A percentile compares a stretch with the other conserved stretches of the same genome.
Evolutionary conservation across 345 rosid genomes (phyloP).

Genomic region (Linum trigynum): DNA sequence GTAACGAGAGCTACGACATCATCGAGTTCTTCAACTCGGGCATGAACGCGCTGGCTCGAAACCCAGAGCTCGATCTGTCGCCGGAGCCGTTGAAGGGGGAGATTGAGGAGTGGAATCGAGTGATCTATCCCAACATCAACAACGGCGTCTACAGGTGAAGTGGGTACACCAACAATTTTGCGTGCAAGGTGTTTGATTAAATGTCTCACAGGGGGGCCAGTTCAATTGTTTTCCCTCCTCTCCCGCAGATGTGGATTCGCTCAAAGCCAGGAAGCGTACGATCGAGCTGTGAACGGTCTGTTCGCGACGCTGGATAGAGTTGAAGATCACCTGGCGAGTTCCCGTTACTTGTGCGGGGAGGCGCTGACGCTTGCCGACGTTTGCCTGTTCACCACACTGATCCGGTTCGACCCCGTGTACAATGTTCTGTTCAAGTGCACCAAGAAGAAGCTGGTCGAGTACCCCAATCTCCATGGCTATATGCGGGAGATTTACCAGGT

Average conservation of each 20-base stretch:
- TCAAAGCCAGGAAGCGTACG: slow-evolving; percentile 78
- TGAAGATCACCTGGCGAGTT: slow-evolving; percentile 44
- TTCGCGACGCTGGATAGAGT: slow-evolving; percentile 51
- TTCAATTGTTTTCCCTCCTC: background rate
- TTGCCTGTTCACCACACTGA: slow-evolving; percentile 73
- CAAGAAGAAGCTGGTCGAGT: slow-evolving; percentile 68
- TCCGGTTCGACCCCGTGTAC: slow-evolving; percentile 72
- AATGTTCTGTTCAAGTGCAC: slow-evolving; percentile 77
- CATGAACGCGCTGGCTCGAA: slow-evolving; percentile 35
- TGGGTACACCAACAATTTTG: background rate
- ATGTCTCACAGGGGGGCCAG: slow-evolving; percentile 34
- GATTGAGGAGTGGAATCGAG: slow-evolving; percentile 65
- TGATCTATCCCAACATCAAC: slow-evolving; percentile 64
- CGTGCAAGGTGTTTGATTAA: background rate
- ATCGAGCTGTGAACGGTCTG: slow-evolving; percentile 49
- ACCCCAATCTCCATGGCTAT: slow-evolving; percentile 53
- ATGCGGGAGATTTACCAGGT: slow-evolving; percentile 79
- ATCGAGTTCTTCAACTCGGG: slow-evolving; percentile 61
- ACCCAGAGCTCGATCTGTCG: slow-evolving; percentile 52
- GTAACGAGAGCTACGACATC: slow-evolving; percentile 81
- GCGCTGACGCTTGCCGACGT: slow-evolving; percentile 53
- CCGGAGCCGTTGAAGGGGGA: slow-evolving; percentile 36
- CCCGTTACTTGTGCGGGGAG: slow-evolving; percentile 70
- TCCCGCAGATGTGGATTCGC: slow-evolving; percentile 72
- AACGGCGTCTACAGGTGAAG: slow-evolving; percentile 76